Base-by-base conservation (phyloP, 192 early-diverging fungal species). In the Coemansia sp. region DNA sequence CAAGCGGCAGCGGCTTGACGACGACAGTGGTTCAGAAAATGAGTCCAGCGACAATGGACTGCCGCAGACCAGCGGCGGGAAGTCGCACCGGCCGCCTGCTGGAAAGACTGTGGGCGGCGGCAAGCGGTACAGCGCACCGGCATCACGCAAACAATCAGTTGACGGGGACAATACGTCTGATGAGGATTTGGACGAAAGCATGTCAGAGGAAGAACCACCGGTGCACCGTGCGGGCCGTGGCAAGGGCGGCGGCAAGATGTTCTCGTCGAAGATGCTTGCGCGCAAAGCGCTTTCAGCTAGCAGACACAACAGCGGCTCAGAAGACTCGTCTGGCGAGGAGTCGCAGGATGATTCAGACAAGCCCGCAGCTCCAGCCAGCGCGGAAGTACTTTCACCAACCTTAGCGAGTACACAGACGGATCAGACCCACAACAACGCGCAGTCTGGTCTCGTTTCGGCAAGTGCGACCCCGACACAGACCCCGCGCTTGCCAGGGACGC, bases 161-260 rank as follows among this genome's bases (percentile, higher is more conserved):
- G 66, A 51, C 0, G 55, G 51, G 5, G 47, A 35, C 0, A 28
- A 29, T 22, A 30, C 51, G 11, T 57, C 66, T 5, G 69, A 68
- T 9, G 60, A 50, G 1, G 65, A 51, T 21, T 58, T 51, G 14
- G 57, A 27, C 1, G 50, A 58, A 14, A 64, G 52, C 24, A 31
- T 50, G 11, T 63, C 58, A 3, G 52, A 47, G 7, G 58, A 69
- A 4, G 53, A n/a, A 12, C 49, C 49, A 7, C 24, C 44, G 4
- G 21, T 47, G 16, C 27, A 18, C 12, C 33, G 56, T 10, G 43
- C 58, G 0, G 75, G 75, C 2, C 68, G 74, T 6, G 75, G 75
- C 14, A 78, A 78, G 42, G 76, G 76, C 18, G 76, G 76, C 28
- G 76, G 76, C 23, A 78, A 78, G 28, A 78, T 78, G 76, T 78